Percentiles rank a stretch among this genome's conserved stretches.
These are phyloP conservation scores for Pyrus communis DNA, from an alignment of 306 rosid species.

Conservation along the genomic window DNA sequence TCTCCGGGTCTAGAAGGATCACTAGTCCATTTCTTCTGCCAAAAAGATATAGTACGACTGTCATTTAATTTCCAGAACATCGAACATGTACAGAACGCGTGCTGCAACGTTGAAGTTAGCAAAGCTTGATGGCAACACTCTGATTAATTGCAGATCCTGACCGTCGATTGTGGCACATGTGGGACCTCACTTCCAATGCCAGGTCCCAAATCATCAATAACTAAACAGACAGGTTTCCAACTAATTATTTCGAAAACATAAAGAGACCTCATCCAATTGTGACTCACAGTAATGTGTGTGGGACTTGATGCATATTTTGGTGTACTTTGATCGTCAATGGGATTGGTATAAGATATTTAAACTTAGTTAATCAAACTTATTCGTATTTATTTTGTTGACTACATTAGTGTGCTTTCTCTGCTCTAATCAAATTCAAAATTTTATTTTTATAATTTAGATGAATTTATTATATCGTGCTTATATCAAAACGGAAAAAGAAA, in stretches of 20 bases:
- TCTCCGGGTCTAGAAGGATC: neutral
- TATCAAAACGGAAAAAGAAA: too few relatives aligned
- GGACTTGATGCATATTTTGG: neutral
- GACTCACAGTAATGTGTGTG: neutral
- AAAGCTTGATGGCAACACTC: conserved; percentile 1
- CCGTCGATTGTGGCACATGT: neutral
- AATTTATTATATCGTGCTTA: too few relatives aligned
- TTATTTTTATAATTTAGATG: too few relatives aligned
- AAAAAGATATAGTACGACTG: neutral
- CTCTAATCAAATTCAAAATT: too few relatives aligned
- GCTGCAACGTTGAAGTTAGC: neutral
- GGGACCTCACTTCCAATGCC: neutral
- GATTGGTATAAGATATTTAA: neutral
- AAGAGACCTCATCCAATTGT: neutral
- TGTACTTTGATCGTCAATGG: neutral
- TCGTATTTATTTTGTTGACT: too few relatives aligned
- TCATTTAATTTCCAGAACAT: neutral
- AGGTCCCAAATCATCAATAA: neutral
- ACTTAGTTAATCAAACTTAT: too few relatives aligned
- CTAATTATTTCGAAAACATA: neutral
- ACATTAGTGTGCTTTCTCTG: too few relatives aligned
- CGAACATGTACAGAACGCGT: neutral
- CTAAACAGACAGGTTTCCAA: neutral
- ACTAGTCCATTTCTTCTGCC: neutral
- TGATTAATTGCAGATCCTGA: neutral